Conservation (phyloP, 2,329 filamentous ascomycete species). For the Fusarium phyllophilum region DNA sequence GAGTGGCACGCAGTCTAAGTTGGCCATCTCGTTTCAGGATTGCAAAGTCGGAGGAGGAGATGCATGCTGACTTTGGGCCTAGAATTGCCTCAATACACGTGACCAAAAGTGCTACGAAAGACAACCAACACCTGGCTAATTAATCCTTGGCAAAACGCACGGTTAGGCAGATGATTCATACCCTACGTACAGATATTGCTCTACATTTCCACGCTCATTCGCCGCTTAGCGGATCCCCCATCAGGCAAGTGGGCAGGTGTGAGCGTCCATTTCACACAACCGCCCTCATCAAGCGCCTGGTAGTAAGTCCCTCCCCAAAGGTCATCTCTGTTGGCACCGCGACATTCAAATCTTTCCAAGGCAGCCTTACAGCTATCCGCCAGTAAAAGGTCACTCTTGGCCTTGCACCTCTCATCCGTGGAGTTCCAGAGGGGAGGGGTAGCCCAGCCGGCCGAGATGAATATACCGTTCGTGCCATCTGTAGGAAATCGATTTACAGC, state of each 20-base stretch:
- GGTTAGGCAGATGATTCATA: neutral
- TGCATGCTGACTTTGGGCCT: neutral
- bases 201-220: neutral
- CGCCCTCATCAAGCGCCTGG: neutral
- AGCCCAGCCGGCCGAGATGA: no score
- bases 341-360: neutral
- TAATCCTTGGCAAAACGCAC: neutral
- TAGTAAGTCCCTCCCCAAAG: neutral
- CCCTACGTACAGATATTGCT: neutral
- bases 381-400: neutral
- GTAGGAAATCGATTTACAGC: no score
- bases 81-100: neutral
- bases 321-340: accelerated
- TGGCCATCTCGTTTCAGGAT: neutral
- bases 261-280: neutral
- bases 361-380: neutral
- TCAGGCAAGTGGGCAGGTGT: neutral
- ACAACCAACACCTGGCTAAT: neutral
- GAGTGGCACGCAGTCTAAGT: neutral
- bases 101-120: neutral
- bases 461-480: no score
- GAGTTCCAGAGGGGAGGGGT: no score
- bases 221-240: neutral
- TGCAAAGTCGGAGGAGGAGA: neutral
- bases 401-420: neutral